Evolutionary conservation across 2,329 filamentous ascomycete genomes (phyloP).

Genomic region (Colletotrichum sublineola): DNA sequence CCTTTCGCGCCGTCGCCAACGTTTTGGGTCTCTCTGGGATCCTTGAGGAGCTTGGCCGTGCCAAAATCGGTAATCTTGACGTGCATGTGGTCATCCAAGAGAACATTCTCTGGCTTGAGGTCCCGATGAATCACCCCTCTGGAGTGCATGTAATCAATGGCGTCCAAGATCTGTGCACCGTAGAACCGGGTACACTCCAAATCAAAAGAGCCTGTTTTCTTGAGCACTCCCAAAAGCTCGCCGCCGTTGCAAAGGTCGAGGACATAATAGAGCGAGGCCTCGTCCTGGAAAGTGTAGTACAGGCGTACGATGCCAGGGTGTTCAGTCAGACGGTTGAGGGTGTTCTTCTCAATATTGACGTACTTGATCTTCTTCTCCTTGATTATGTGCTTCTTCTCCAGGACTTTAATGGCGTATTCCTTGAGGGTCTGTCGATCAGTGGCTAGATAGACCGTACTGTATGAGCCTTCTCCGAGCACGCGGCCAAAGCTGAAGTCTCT

Average conservation of each 20-base stretch:
- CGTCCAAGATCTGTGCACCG: slow-evolving; percentile 93
- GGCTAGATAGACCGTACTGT: slow-evolving; percentile 94
- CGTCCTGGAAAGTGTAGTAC: slow-evolving; percentile 99
- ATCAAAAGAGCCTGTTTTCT: slow-evolving; percentile 95
- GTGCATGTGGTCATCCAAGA: slow-evolving; percentile 95
- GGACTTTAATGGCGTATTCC: slow-evolving; percentile 97
- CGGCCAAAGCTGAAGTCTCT: slow-evolving; percentile 96
- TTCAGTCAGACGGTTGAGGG: slow-evolving; percentile 93
- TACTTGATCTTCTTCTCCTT: slow-evolving; percentile 99
- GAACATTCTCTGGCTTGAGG: slow-evolving; percentile 95
- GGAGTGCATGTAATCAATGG: slow-evolving; percentile 98
- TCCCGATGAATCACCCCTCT: slow-evolving; percentile 97
- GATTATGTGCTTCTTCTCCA: slow-evolving; percentile 99
- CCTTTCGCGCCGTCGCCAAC: slow-evolving; percentile 56
- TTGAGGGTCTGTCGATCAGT: slow-evolving; percentile 94
- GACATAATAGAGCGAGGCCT: slow-evolving; percentile 95
- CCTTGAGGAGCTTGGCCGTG: slow-evolving; percentile 91
- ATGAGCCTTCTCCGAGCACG: slow-evolving; percentile 93
- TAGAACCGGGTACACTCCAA: slow-evolving; percentile 96
- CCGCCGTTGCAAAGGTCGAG: slow-evolving; percentile 93
- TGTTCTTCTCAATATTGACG: slow-evolving; percentile 99
- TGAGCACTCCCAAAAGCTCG: slow-evolving; percentile 91
- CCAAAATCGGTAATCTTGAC: slow-evolving; percentile 99
- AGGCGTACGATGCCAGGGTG: slow-evolving; percentile 96
- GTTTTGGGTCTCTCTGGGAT: slow-evolving; percentile 62